phyloP scores from a whole-genome alignment of 257 asterid species.

The Lantana camara region DNA sequence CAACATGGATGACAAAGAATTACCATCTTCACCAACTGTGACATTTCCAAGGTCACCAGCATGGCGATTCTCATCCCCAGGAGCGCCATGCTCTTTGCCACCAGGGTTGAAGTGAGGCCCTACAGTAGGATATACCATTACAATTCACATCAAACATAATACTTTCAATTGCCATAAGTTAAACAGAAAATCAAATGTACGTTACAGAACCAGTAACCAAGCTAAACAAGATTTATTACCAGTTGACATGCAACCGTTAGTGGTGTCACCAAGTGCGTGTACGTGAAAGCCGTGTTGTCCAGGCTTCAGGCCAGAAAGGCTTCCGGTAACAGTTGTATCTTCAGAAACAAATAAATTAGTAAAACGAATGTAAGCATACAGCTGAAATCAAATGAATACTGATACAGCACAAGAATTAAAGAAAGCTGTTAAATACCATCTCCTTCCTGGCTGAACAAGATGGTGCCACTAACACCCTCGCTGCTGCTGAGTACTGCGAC shows the following conservation, averaged over 20 bases:
- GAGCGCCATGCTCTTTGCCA: conserved; percentile 90
- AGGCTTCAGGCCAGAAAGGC: conserved; percentile 78
- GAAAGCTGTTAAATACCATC: conserved; percentile 54
- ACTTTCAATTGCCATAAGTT: background rate
- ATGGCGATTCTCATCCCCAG: conserved; percentile 87
- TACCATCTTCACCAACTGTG: conserved; percentile 85
- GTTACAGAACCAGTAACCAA: conserved; percentile 3
- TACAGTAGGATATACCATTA: conserved; percentile 31
- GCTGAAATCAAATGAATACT: background rate
- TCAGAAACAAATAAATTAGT: conserved; percentile 10
- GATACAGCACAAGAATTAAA: background rate
- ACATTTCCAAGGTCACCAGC: conserved; percentile 99
- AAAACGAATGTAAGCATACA: background rate
- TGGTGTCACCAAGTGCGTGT: conserved; percentile 99
- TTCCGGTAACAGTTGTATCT: conserved; percentile 89
- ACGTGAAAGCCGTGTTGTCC: conserved; percentile 97
- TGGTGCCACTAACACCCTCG: conserved; percentile 87
- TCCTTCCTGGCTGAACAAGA: conserved; percentile 78
- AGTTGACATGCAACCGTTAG: conserved; percentile 98
- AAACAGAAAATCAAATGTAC: background rate
- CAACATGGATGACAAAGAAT: too few species aligned
- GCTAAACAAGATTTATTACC: conserved; percentile 46
- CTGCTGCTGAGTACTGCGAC: conserved; percentile 89
- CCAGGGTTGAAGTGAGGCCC: conserved; percentile 95
- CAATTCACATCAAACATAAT: conserved; percentile 1